These are phyloP conservation scores for Brettanomyces custersianus DNA, from an alignment of 805 yeast species.

Conservation along the genomic window DNA sequence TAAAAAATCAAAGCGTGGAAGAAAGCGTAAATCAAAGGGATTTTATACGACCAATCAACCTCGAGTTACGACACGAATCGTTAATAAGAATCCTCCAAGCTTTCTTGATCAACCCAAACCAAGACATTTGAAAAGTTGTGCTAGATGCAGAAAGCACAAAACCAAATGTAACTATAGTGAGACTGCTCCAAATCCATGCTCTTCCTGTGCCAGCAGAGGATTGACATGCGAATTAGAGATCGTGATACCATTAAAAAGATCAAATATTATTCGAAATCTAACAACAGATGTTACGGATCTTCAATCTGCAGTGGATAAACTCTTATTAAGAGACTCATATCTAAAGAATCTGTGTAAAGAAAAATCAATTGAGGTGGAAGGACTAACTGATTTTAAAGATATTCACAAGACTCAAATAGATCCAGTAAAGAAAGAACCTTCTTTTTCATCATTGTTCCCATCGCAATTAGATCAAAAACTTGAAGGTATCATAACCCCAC, in stretches of 20 bases:
- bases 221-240: slow-evolving; percentile 46
- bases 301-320: slow-evolving; percentile 20
- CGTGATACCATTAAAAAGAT: slow-evolving; percentile 43
- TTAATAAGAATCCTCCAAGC: slow-evolving; percentile 14
- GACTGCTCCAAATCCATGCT: slow-evolving; percentile 47
- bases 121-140: slow-evolving; percentile 46
- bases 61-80: slow-evolving; percentile 12
- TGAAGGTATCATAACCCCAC: slow-evolving; percentile 4
- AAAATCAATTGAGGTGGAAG: slow-evolving; percentile 22
- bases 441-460: background rate
- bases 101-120: slow-evolving; percentile 26
- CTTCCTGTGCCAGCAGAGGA: slow-evolving; percentile 45
- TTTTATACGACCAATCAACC: slow-evolving; percentile 1
- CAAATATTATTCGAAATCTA: slow-evolving; percentile 29
- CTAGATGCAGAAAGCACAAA: slow-evolving; percentile 57
- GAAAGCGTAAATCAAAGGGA: background rate
- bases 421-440: too few species aligned
- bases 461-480: background rate
- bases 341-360: slow-evolving; percentile 17
- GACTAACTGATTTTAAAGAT: slow-evolving; percentile 20
- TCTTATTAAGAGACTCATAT: slow-evolving; percentile 18
- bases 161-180: slow-evolving; percentile 52
- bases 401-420: slow-evolving; percentile 5
- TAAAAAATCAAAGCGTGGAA: too few species aligned
- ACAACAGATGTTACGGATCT: slow-evolving; percentile 24